phyloP scores from a whole-genome alignment of 2,329 filamentous ascomycete species.

The Scleromitrula shiraiana region DNA sequence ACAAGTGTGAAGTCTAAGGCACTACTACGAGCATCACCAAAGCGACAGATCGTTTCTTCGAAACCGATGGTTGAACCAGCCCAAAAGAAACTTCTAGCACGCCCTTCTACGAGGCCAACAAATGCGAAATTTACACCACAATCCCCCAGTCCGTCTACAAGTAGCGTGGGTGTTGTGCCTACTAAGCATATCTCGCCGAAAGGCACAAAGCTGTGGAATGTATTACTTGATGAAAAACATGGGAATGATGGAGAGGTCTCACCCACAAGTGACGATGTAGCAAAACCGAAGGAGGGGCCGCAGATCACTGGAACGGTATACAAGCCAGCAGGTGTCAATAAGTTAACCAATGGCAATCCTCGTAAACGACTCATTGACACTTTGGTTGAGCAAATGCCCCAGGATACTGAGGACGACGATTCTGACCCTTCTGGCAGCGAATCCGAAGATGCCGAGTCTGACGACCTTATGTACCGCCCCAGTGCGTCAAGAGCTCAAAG shows the following conservation, averaged over 20 bases:
- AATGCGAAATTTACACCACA: neutral
- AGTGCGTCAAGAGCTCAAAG: conserved; percentile 15
- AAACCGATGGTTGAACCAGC: neutral
- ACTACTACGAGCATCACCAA: neutral
- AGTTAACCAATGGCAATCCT: conserved; percentile 12
- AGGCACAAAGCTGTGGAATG: conserved; percentile 22
- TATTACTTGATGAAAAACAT: neutral
- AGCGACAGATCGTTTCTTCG: neutral
- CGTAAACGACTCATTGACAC: conserved; percentile 29
- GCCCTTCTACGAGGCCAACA: neutral
- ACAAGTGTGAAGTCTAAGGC: neutral
- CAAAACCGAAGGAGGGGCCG: neutral
- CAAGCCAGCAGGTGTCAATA: conserved; percentile 14
- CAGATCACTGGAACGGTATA: conserved; percentile 6
- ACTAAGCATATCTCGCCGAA: conserved; percentile 17
- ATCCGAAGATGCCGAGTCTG: conserved; percentile 8
- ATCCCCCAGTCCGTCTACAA: neutral
- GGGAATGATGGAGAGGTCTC: neutral
- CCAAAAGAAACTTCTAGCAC: neutral
- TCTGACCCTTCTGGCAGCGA: conserved; percentile 4
- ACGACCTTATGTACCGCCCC: neutral
- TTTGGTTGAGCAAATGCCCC: conserved; percentile 25
- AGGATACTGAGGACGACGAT: conserved; percentile 11
- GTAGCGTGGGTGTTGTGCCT: neutral
- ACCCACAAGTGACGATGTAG: conserved; percentile 1